These are phyloP conservation scores for Apocynum venetum DNA, from an alignment of 257 asterid genomes.

Conservation along the genomic window DNA sequence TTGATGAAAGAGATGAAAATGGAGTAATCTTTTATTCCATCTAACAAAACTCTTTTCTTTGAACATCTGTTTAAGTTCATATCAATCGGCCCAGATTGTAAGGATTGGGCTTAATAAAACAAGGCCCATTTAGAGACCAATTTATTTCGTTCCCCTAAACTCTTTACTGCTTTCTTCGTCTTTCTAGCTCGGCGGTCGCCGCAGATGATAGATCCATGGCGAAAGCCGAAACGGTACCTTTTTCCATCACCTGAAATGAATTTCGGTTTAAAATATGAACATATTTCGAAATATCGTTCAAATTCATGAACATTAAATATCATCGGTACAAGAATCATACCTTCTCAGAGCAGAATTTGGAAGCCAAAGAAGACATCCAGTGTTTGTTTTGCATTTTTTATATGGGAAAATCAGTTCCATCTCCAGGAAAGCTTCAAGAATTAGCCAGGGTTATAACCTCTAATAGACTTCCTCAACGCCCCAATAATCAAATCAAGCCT, in stretches of 20 bases:
- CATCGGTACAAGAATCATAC: not conserved
- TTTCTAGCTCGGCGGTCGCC: not conserved
- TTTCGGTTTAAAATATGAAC: not conserved
- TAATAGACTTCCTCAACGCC: constrained; percentile 33
- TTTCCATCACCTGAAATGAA: not conserved
- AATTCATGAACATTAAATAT: not conserved
- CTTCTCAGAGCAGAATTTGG: not conserved
- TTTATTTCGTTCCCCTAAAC: not conserved
- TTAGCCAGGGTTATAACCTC: constrained; percentile 50
- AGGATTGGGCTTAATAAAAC: not conserved
- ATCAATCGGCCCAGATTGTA: too few relatives aligned
- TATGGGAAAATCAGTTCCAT: constrained; percentile 74
- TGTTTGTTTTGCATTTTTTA: not conserved
- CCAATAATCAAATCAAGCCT: constrained; percentile 42
- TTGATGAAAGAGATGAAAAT: too few relatives aligned
- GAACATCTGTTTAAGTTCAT: too few relatives aligned
- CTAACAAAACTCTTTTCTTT: too few relatives aligned
- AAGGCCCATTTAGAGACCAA: not conserved
- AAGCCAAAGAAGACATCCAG: not conserved
- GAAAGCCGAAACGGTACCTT: not conserved
- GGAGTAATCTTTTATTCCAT: too few relatives aligned
- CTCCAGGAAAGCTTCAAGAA: constrained; percentile 49
- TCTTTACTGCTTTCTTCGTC: not conserved
- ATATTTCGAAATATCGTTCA: not conserved
- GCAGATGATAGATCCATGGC: too few relatives aligned